Percentiles rank a stretch among this genome's conserved stretches.
These are phyloP conservation scores for Flaveria floridana DNA, from an alignment of 140 eudicot species.

Conservation along the genomic window DNA sequence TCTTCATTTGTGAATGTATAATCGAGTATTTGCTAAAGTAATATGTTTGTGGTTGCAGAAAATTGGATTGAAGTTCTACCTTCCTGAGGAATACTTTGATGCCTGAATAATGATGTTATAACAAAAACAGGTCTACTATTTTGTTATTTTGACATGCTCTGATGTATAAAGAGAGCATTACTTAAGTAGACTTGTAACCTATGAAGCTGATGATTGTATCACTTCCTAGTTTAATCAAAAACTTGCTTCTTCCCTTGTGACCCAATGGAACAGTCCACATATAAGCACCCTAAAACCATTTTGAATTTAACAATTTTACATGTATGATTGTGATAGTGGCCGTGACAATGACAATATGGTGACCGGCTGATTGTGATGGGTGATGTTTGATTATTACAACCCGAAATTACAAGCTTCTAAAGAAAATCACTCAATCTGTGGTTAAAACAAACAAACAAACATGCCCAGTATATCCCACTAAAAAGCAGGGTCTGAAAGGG, in stretches of 20 bases:
- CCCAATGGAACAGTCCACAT: neutral
- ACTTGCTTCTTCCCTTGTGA: neutral
- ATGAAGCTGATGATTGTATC: neutral
- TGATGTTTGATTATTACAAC: too few relatives aligned
- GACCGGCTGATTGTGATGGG: too few relatives aligned
- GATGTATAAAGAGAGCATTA: slow-evolving; percentile 36
- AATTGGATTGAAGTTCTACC: slow-evolving; percentile 73
- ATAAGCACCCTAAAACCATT: neutral
- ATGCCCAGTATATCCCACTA: too few relatives aligned
- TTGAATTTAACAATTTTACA: neutral
- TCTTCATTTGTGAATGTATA: neutral
- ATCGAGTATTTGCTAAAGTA: slow-evolving; percentile 6
- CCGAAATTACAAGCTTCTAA: too few relatives aligned
- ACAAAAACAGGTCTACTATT: slow-evolving; percentile 28
- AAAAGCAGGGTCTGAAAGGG: too few relatives aligned
- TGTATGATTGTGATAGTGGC: neutral
- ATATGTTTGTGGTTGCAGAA: slow-evolving; percentile 49
- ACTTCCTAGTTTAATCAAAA: neutral
- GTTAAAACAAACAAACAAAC: too few relatives aligned
- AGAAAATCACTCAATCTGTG: too few relatives aligned
- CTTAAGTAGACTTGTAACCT: neutral
- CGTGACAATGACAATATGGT: neutral
- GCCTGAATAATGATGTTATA: slow-evolving; percentile 20
- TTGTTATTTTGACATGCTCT: slow-evolving; percentile 21
- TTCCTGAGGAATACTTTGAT: slow-evolving; percentile 73